A percentile compares a stretch with the other conserved stretches of the same genome.
phyloP scores from a whole-genome alignment of 768 basidiomycete genomes.

The Nevesoporus exiguus region DNA sequence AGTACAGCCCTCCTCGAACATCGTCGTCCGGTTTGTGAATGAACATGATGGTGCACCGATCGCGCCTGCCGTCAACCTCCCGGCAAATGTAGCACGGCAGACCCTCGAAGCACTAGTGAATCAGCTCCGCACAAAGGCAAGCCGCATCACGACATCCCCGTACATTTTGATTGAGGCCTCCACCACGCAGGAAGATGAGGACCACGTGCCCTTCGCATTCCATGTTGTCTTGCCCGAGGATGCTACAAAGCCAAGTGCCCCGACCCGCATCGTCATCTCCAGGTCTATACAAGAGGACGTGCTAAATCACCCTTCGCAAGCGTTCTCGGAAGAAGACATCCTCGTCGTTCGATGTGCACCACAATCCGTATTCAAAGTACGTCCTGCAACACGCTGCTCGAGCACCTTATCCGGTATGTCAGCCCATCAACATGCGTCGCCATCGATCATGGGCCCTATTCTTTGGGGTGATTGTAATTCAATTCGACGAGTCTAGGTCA shows the following conservation, averaged over 20 bases:
- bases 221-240: conserved; percentile 72
- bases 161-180: conserved; percentile 7
- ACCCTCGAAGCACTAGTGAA: conserved; percentile 88
- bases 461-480: conserved; percentile 4
- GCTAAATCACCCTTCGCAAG: conserved; percentile 63
- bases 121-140: conserved; percentile 71
- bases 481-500: conserved; percentile 55
- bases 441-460: conserved; percentile 2
- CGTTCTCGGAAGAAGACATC: conserved; percentile 82
- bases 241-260: conserved; percentile 44
- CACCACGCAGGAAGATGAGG: conserved; percentile 51
- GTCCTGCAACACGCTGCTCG: conserved; percentile 92
- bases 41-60: conserved; percentile 79
- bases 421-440: neutral
- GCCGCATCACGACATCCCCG: conserved; percentile 23
- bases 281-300: conserved; percentile 84
- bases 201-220: conserved; percentile 90
- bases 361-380: conserved; percentile 91
- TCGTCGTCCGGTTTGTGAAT: conserved; percentile 90
- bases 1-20: conserved; percentile 49
- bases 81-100: conserved; percentile 81
- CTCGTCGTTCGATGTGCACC: conserved; percentile 89
- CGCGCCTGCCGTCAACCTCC: conserved; percentile 86
- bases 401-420: conserved; percentile 79
- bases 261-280: conserved; percentile 78